Conservation (phyloP, 345 rosid genomes). For the Sisymbrium irio region DNA sequence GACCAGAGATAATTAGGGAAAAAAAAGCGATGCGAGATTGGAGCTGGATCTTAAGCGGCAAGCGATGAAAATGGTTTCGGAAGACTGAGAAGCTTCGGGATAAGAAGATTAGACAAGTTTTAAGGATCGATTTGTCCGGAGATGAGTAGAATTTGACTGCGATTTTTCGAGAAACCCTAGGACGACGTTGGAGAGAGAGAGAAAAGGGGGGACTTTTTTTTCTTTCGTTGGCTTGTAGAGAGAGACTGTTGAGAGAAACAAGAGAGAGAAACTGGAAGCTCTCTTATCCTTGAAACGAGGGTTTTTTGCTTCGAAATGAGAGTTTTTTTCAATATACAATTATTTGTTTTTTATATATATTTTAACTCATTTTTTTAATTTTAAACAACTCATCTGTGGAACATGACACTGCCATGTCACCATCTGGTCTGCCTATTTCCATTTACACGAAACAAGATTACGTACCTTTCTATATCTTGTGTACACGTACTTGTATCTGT, state of each 20-base stretch:
- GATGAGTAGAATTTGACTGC: conserved; percentile 51
- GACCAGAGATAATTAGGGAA: conserved; percentile 1
- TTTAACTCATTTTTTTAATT: neutral
- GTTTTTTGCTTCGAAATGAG: conserved; percentile 48
- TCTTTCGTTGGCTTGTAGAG: conserved; percentile 39
- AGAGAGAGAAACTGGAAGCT: conserved; percentile 34
- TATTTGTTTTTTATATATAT: conserved; percentile 2
- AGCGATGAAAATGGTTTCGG: conserved; percentile 27
- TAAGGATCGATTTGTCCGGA: conserved; percentile 36
- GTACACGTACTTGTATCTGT: conserved; percentile 2
- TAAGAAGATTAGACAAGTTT: conserved; percentile 16
- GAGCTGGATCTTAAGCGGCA: conserved; percentile 52
- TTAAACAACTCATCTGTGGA: conserved; percentile 32
- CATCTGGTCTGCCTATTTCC: conserved; percentile 28
- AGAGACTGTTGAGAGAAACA: conserved; percentile 33
- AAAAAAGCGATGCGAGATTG: conserved; percentile 17
- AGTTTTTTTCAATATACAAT: conserved; percentile 23
- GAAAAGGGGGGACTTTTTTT: conserved; percentile 26
- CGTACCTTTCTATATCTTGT: conserved; percentile 5
- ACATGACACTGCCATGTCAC: conserved; percentile 55
- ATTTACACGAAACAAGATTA: conserved; percentile 22
- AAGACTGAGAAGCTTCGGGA: conserved; percentile 33
- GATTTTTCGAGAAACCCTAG: conserved; percentile 62
- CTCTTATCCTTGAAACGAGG: conserved; percentile 53
- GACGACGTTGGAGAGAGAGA: conserved; percentile 18